Evolutionary conservation across 768 basidiomycete species (phyloP).

Genomic region (Baorangia bicolor): DNA sequence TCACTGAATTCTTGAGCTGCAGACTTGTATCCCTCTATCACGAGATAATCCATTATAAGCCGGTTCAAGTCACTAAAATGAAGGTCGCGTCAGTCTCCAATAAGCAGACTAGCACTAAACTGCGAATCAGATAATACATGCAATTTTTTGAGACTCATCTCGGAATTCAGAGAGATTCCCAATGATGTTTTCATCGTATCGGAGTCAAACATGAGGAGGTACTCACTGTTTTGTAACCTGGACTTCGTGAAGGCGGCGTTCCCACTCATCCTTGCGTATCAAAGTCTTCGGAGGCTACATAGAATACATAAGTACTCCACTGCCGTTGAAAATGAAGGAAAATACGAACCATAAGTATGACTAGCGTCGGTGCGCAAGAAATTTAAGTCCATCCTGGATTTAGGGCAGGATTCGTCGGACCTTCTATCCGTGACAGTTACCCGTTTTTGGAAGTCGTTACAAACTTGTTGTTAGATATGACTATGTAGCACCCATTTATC

Average conservation of each 20-base stretch:
- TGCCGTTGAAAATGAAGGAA: background rate
- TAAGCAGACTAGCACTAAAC: conserved; percentile 26
- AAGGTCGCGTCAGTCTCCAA: conserved; percentile 19
- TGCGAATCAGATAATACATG: conserved; percentile 84
- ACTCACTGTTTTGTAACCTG: conserved; percentile 89
- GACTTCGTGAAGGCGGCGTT: conserved; percentile 76
- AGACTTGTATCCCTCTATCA: conserved; percentile 95
- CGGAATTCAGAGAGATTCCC: conserved; percentile 98
- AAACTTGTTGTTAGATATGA: background rate
- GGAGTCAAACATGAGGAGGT: conserved; percentile 10
- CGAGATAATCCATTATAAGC: conserved; percentile 95
- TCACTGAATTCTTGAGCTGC: conserved; percentile 94
- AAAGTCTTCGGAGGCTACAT: conserved; percentile 49
- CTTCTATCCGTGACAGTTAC: background rate
- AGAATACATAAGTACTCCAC: background rate
- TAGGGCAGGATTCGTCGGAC: conserved; percentile 37
- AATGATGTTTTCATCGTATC: conserved; percentile 69
- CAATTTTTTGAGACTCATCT: conserved; percentile 69
- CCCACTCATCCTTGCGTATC: conserved; percentile 86
- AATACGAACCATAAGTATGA: conserved; percentile 34
- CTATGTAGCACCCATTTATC: background rate
- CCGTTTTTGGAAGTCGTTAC: conserved; percentile 11
- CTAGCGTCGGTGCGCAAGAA: conserved; percentile 14
- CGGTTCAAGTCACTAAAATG: conserved; percentile 82
- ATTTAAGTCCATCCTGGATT: conserved; percentile 36